These are phyloP conservation scores for Aspergillus neotritici DNA, from an alignment of 2,329 filamentous ascomycete species.

Conservation along the genomic window DNA sequence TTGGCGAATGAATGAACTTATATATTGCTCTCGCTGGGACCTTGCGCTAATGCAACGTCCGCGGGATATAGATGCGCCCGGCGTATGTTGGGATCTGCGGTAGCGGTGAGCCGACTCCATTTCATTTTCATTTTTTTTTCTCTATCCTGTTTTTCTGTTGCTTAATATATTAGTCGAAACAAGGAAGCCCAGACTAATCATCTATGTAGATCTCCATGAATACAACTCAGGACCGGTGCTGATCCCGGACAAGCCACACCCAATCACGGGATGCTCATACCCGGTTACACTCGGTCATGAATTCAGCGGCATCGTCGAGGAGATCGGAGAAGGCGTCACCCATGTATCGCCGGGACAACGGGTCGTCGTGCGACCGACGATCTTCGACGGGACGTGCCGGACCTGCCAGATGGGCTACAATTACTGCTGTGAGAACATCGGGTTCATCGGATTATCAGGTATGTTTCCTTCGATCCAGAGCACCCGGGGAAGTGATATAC, in stretches of 20 bases:
- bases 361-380: slow-evolving; percentile 55
- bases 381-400: slow-evolving; percentile 13
- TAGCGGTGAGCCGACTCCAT: slow-evolving; percentile 15
- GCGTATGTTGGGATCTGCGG: slow-evolving; percentile 35
- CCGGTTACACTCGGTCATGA: slow-evolving; percentile 62
- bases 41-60: neutral
- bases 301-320: slow-evolving; percentile 55
- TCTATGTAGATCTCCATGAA: slow-evolving; percentile 46
- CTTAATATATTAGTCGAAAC: too few relatives aligned
- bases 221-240: slow-evolving; percentile 47
- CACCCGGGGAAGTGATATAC: neutral
- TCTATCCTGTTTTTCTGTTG: neutral
- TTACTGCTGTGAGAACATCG: slow-evolving; percentile 56
- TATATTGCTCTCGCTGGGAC: too few relatives aligned
- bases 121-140: too few relatives aligned
- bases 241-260: slow-evolving; percentile 50
- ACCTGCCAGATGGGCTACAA: slow-evolving; percentile 54
- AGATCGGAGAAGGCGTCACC: slow-evolving; percentile 50
- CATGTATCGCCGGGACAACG: slow-evolving; percentile 39
- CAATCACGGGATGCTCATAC: slow-evolving; percentile 51
- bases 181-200: neutral
- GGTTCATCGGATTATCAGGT: slow-evolving; percentile 49
- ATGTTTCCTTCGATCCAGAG: neutral
- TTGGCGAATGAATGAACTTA: too few relatives aligned
- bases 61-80: slow-evolving; percentile 19